Evolutionary conservation across 1,284 basidiomycete genomes (phyloP).

Genomic region (Tilletiaria anomala): DNA sequence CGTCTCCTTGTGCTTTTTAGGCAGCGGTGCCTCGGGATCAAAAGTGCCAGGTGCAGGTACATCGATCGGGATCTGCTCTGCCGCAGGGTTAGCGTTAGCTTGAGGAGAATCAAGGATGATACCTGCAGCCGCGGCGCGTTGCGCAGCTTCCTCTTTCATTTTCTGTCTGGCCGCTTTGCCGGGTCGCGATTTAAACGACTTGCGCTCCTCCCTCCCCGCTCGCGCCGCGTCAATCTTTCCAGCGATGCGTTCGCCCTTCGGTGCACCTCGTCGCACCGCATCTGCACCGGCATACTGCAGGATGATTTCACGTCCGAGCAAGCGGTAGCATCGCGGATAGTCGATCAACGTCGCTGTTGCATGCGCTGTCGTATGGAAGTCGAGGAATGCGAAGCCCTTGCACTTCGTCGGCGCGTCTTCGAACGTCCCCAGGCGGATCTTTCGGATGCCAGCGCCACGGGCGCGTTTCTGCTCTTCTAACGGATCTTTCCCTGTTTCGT

Average conservation of each 20-base stretch:
- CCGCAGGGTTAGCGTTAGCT: too few relatives aligned
- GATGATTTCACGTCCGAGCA: conserved; percentile 68
- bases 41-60: too few relatives aligned
- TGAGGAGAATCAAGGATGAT: too few relatives aligned
- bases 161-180: conserved; percentile 23
- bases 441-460: conserved; percentile 61
- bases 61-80: too few relatives aligned
- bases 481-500: conserved; percentile 1
- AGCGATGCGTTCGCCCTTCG: too few relatives aligned
- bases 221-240: too few relatives aligned
- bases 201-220: too few relatives aligned
- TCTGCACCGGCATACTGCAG: too few relatives aligned
- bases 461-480: not conserved
- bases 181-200: too few relatives aligned
- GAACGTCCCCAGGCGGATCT: conserved; percentile 83
- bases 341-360: conserved; percentile 73
- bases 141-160: conserved; percentile 20
- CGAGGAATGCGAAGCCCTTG: conserved; percentile 93
- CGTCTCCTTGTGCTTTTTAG: too few relatives aligned
- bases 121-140: too few relatives aligned
- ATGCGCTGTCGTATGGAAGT: conserved; percentile 63
- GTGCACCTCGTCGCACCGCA: too few relatives aligned
- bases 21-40: conserved; percentile 16
- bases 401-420: conserved; percentile 74
- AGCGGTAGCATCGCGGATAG: conserved; percentile 62